Evolutionary conservation across 306 rosid species (phyloP).

Genomic region (Arachis stenosperma): DNA sequence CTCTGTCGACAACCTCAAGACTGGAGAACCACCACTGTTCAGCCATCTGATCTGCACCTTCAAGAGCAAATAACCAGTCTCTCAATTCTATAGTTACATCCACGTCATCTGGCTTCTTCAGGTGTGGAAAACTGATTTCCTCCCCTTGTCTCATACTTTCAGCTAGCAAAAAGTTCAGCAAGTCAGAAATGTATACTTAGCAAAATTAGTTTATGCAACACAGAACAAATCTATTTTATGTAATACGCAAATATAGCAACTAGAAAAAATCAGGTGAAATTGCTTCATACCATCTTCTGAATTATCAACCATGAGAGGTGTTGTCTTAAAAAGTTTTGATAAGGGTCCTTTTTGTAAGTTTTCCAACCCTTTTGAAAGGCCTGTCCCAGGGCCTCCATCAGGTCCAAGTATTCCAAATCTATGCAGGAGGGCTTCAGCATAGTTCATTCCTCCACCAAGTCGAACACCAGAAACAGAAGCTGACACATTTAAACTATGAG

Average conservation of each 20-base stretch:
- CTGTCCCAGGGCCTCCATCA: slow-evolving; percentile 90
- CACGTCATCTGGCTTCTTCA: slow-evolving; percentile 86
- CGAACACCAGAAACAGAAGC: slow-evolving; percentile 90
- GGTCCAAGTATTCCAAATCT: slow-evolving; percentile 91
- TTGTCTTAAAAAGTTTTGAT: slow-evolving; percentile 75
- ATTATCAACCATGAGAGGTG: slow-evolving; percentile 52
- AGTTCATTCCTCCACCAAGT: slow-evolving; percentile 95
- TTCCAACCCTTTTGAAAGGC: slow-evolving; percentile 75
- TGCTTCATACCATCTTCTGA: slow-evolving; percentile 62
- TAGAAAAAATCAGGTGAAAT: slow-evolving; percentile 35
- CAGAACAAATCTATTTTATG: slow-evolving; percentile 18
- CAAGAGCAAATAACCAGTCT: slow-evolving; percentile 97
- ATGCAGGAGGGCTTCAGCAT: slow-evolving; percentile 86
- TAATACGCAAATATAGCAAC: slow-evolving; percentile 29
- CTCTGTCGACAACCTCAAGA: slow-evolving; percentile 65
- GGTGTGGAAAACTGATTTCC: slow-evolving; percentile 55
- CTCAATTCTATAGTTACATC: slow-evolving; percentile 74
- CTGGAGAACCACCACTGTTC: slow-evolving; percentile 72
- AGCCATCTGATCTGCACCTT: slow-evolving; percentile 78
- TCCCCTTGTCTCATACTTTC: slow-evolving; percentile 53
- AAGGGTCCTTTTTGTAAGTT: slow-evolving; percentile 81
- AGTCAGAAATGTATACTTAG: slow-evolving; percentile 12
- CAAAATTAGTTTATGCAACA: slow-evolving; percentile 12
- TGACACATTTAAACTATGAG: slow-evolving; percentile 78
- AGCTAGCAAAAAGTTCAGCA: slow-evolving; percentile 42